Percentiles rank a stretch among this genome's conserved stretches.
These are phyloP conservation scores for Sphagnum tenellum DNA, from an alignment of 225 moss, liverwort and hornwort species.

Conservation along the genomic window DNA sequence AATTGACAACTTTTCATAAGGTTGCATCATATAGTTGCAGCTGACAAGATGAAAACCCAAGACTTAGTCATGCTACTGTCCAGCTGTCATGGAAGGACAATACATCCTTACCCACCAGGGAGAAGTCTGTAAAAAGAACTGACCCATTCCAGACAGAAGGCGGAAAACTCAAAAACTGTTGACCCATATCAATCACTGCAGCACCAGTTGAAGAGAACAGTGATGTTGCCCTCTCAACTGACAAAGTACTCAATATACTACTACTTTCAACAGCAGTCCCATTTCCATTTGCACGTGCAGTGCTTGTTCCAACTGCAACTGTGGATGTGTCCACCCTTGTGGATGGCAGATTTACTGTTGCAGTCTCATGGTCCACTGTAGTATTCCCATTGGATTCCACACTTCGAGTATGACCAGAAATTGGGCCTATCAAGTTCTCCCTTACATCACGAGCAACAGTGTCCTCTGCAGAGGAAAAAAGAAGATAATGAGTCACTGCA, in stretches of 20 bases:
- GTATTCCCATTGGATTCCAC: conserved; percentile 14
- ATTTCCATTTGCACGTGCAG: not conserved
- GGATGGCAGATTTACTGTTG: conserved; percentile 4
- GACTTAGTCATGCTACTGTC: not conserved
- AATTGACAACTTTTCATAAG: not conserved
- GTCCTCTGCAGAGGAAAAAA: conserved; percentile 38
- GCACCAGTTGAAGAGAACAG: conserved; percentile 72
- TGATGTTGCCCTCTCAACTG: conserved; percentile 65
- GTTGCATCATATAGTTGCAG: too few species aligned
- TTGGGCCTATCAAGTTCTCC: conserved; percentile 12
- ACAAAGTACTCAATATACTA: conserved; percentile 29
- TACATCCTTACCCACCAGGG: not conserved
- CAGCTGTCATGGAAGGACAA: conserved; percentile 7
- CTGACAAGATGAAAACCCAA: too few species aligned
- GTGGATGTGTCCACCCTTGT: not conserved
- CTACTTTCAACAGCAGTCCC: conserved; percentile 40
- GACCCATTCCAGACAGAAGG: conserved; percentile 98
- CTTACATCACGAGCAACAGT: conserved; percentile 28
- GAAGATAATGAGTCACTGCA: not conserved
- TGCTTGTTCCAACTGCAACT: too few species aligned
- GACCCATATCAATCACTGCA: conserved; percentile 82
- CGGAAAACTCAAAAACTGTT: conserved; percentile 68
- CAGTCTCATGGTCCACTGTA: conserved; percentile 11
- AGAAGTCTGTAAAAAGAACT: conserved; percentile 30
- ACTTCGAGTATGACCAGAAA: conserved; percentile 26